Evolutionary conservation across 352 stramenopile species (phyloP), one percentile per base, ranked within the genome.

Genomic region (Globisporangium radiosum): DNA sequence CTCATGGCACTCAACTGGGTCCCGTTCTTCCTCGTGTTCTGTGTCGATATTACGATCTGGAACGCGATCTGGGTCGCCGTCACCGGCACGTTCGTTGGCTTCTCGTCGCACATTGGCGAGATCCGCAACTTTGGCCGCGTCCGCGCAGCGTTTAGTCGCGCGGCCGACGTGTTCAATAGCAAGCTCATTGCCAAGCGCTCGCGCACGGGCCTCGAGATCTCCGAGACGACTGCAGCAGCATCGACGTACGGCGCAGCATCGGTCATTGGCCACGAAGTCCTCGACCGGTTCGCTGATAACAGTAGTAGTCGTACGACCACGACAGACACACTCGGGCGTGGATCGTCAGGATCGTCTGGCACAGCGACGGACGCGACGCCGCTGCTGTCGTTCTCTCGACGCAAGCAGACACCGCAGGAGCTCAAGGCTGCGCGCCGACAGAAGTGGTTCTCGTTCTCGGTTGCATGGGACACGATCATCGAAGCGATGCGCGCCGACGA

Each of bases 31-130:
- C 88, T 98, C 64, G 96, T 99, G 0, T 99, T 97, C 68, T 92
- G 97, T 44, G 97, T 99, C 56, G 97, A 99, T 60, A 98, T 98
- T 67, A 98, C 90, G 47, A 99, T 99, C 64, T 99, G 96, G 96
- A 98, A 98, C 64, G 85, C 96, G 37, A 95, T 98, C 45, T 99
- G 96, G 96, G 85, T 98, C 66, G 94, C 96, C 0, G 98, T 98
- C 73, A 97, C 94, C 45, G 96, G 96, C 53, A 98, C 92, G 0
- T 96, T 97, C 64, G 89, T 98, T 25, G 95, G 94, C n/a, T 98
- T 98, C 58, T 97, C 90, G 10, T 95, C 97, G 38, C 88, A 95
- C 42, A 97, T 99, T 37, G 97, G 97, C 56, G 95, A 99, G 64
- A 96, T 99, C 60, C 90, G 95, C 57, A 96, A 97, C 67, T 96